These are phyloP conservation scores for Ramaria rubella DNA, from an alignment of 768 basidiomycete genomes.

Conservation along the genomic window DNA sequence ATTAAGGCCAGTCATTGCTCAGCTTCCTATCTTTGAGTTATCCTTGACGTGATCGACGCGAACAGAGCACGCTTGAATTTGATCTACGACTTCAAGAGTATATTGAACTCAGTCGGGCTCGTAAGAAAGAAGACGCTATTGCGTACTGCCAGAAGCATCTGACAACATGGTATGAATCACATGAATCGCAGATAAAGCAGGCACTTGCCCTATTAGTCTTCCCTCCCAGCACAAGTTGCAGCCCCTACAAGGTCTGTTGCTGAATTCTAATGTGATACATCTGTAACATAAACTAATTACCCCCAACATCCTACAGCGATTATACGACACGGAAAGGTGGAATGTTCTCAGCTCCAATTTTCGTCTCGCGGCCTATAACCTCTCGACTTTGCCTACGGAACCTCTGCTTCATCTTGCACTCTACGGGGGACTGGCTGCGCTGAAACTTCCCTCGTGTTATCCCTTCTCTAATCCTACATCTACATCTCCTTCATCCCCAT, in stretches of 20 bases:
- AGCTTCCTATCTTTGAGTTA: background rate
- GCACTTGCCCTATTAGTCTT: constrained; percentile 75
- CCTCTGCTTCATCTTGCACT: constrained; percentile 83
- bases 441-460: constrained; percentile 86
- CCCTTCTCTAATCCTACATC: constrained; percentile 1
- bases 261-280: too few relatives aligned
- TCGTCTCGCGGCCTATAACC: constrained; percentile 76
- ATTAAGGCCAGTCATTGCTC: constrained; percentile 47
- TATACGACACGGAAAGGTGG: constrained; percentile 85
- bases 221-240: constrained; percentile 59
- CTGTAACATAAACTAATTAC: constrained; percentile 14
- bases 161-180: constrained; percentile 74
- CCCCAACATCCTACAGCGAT: constrained; percentile 44
- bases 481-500: constrained; percentile 6
- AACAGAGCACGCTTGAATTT: constrained; percentile 90
- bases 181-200: constrained; percentile 68
- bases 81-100: constrained; percentile 93
- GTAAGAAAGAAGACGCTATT: constrained; percentile 70
- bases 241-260: constrained; percentile 75
- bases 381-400: constrained; percentile 83
- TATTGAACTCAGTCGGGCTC: constrained; percentile 77
- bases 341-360: constrained; percentile 64
- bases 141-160: constrained; percentile 79
- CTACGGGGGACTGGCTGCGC: constrained; percentile 84
- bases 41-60: background rate